Percentiles rank a stretch among this genome's conserved stretches.
Conservation (phyloP, 2,329 filamentous ascomycete species). For the Passalora sequoiae region DNA sequence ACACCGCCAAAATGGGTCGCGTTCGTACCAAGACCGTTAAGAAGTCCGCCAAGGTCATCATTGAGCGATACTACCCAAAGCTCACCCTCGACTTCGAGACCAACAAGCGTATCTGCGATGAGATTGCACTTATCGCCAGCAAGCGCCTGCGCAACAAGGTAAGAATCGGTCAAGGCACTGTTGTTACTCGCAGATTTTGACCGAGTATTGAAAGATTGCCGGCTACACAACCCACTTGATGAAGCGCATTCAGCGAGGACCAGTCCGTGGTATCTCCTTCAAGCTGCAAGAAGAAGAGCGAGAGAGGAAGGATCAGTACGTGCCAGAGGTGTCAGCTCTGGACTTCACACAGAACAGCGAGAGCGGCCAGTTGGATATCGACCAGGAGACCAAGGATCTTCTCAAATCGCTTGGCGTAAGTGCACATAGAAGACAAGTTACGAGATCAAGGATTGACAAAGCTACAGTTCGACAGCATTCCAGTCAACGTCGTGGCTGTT, state of each 20-base stretch:
- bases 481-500: conserved; percentile 91
- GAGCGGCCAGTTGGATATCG: conserved; percentile 88
- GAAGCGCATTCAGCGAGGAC: conserved; percentile 99
- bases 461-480: conserved; percentile 85
- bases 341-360: conserved; percentile 96
- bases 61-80: conserved; percentile 92
- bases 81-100: conserved; percentile 99
- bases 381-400: conserved; percentile 96
- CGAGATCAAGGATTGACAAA: conserved; percentile 46
- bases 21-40: conserved; percentile 63
- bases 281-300: conserved; percentile 99
- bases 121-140: conserved; percentile 97
- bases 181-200: conserved; percentile 1
- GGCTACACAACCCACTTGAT: conserved; percentile 95
- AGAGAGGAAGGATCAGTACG: conserved; percentile 99
- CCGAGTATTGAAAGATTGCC: conserved; percentile 61
- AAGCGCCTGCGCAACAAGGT: conserved; percentile 99
- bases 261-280: conserved; percentile 99
- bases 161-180: conserved; percentile 18
- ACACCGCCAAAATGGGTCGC: conserved; percentile 50
- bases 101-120: conserved; percentile 99
- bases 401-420: conserved; percentile 97
- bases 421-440: conserved; percentile 59
- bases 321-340: conserved; percentile 96
- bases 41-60: conserved; percentile 98